phyloP scores from a whole-genome alignment of 805 yeast genomes.

The Wickerhamomyces sydowiorum region DNA sequence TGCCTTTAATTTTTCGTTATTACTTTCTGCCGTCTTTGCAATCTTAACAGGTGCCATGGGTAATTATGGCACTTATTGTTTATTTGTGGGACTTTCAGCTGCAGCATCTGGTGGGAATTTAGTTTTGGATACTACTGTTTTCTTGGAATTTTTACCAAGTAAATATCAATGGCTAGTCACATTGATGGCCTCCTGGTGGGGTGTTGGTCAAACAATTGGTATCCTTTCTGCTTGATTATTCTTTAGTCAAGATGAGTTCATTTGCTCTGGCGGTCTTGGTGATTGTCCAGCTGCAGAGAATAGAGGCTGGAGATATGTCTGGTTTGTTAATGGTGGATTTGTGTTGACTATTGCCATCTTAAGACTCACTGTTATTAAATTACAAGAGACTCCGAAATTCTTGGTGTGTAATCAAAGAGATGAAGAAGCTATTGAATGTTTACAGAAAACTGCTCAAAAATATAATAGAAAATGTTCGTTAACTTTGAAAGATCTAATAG shows the following conservation, averaged over 20 bases:
- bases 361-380: constrained; percentile 34
- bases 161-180: constrained; percentile 44
- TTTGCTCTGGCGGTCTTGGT: constrained; percentile 41
- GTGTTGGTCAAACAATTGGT: constrained; percentile 48
- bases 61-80: constrained; percentile 40
- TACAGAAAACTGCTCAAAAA: constrained; percentile 40
- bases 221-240: constrained; percentile 45
- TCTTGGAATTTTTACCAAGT: constrained; percentile 42
- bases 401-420: constrained; percentile 43
- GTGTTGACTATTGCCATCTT: constrained; percentile 40
- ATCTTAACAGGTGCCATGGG: constrained; percentile 44
- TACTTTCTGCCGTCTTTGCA: constrained; percentile 38
- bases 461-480: constrained; percentile 35
- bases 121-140: constrained; percentile 43
- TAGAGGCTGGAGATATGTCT: constrained; percentile 54
- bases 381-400: constrained; percentile 50
- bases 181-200: constrained; percentile 50
- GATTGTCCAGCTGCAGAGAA: constrained; percentile 36
- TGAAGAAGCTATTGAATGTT: constrained; percentile 37
- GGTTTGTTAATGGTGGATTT: constrained; percentile 46
- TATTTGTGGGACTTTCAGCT: constrained; percentile 38
- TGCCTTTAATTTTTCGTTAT: constrained; percentile 41
- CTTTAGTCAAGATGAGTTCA: constrained; percentile 33
- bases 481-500: constrained; percentile 38
- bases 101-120: constrained; percentile 49